A percentile compares a stretch with the other conserved stretches of the same genome.
Conservation (phyloP, 768 basidiomycete genomes). For the Russula olivacea region DNA sequence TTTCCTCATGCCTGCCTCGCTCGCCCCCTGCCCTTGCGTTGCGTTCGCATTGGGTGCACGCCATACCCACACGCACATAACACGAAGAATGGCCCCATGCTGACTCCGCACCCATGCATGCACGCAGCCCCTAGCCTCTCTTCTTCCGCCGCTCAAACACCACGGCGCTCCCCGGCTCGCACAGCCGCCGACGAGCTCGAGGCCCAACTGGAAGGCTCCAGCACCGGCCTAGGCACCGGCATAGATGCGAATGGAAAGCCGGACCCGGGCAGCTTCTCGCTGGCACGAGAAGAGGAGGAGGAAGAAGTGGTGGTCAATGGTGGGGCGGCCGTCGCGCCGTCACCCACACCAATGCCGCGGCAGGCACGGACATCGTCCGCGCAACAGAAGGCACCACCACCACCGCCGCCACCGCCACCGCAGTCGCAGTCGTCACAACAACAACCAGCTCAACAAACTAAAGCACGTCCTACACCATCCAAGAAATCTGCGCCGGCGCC, state of each 20-base stretch:
- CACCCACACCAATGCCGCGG: background rate
- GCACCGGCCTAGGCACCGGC: constrained; percentile 25
- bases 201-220: constrained; percentile 27
- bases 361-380: background rate
- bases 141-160: constrained; percentile 7
- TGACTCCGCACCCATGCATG: background rate
- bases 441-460: background rate
- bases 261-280: constrained; percentile 26
- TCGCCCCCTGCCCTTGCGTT: background rate
- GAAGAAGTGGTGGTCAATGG: background rate
- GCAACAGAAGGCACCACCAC: constrained; percentile 1
- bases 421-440: background rate
- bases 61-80: background rate
- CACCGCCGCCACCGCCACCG: background rate
- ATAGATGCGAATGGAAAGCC: constrained; percentile 33
- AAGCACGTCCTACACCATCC: constrained; percentile 5
- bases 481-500: constrained; percentile 23
- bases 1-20: background rate
- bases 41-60: background rate
- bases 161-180: constrained; percentile 11
- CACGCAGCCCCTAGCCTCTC: constrained; percentile 1
- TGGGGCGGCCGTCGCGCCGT: background rate
- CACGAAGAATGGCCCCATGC: background rate
- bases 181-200: constrained; percentile 26
- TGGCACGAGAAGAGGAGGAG: background rate